Base-by-base conservation (phyloP, 2,329 filamentous ascomycete genomes). In the Basipetospora chlamydospora region DNA sequence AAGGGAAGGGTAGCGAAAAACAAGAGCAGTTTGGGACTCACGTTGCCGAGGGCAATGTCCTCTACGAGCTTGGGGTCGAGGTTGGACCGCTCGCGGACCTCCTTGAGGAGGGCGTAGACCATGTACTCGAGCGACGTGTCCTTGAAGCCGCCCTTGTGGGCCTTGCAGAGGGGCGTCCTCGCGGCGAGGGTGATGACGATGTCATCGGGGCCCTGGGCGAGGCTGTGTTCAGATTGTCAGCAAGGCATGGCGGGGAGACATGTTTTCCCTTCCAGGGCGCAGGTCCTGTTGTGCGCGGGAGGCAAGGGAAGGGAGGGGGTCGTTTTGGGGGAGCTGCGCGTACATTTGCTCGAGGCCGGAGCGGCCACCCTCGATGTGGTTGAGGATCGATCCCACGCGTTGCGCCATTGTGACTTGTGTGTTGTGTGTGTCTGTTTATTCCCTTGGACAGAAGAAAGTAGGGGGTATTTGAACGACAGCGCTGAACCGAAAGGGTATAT, bases 181-280 rank as follows among this genome's bases (percentile, higher is more conserved):
- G 87, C 67, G 20, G 88, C 88, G 40, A 92, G 74, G 6, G 90
- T 98, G 53, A 96, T 94, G 55, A 98, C 90, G 38, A 98, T 71
- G 65, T 98, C 90, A 56, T 96, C 88, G 47, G 87, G 75, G 59
- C 93, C 92, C 67, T 96, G 87, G 48, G 83, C 77, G 40, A 83
- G 86, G 53, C 86, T 94, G 18, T 11, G 22, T 6, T 23, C 22
- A 23, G 22, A 6, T 23, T 23, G 22, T 11, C 6, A 23, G 11
- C 22, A 11, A 6, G 6, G 11, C 22, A 23, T 23, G 22, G 22
- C 22, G 22, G 11, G 11, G 22, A 11, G 22, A 23, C 6, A n/a
- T n/a, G n/a, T n/a, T 23, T 11, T 11, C 22, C 22, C 22, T 23
- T 23, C 11, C 6, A 23, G 22, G 22, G 6, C 22, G 6, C 6